These are phyloP conservation scores for Sporothrix curviconia DNA, from an alignment of 2,329 filamentous ascomycete genomes.

Conservation along the genomic window DNA sequence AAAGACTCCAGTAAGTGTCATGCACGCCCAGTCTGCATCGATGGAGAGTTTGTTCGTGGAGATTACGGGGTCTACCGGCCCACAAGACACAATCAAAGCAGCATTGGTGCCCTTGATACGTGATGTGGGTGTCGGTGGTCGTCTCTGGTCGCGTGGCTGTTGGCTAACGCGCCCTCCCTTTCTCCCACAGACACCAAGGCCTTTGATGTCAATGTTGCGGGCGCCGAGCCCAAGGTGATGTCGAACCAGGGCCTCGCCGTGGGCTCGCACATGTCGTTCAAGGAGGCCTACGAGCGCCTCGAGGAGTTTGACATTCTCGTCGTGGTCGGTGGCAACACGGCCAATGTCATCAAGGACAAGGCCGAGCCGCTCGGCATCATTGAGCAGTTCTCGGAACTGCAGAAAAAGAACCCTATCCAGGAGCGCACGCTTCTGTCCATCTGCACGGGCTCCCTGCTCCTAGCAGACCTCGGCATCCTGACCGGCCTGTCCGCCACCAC, in stretches of 20 bases:
- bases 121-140: no score
- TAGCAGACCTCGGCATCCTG: slow-evolving; percentile 70
- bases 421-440: slow-evolving; percentile 77
- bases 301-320: slow-evolving; percentile 74
- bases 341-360: slow-evolving; percentile 59
- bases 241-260: slow-evolving; percentile 61
- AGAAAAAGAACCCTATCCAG: slow-evolving; percentile 69
- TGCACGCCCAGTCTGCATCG: no score
- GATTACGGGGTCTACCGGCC: no score
- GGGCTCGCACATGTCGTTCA: slow-evolving; percentile 68
- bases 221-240: slow-evolving; percentile 47
- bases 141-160: neutral
- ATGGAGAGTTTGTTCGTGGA: no score
- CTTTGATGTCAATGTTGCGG: slow-evolving; percentile 52
- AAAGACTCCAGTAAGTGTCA: slow-evolving; percentile 47
- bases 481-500: slow-evolving; percentile 75
- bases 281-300: slow-evolving; percentile 67
- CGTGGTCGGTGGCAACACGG: slow-evolving; percentile 64
- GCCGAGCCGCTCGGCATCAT: slow-evolving; percentile 65
- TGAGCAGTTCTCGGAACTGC: slow-evolving; percentile 68
- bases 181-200: slow-evolving; percentile 34
- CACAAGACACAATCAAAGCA: no score
- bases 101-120: neutral
- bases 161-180: neutral
- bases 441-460: slow-evolving; percentile 72